Conservation (phyloP, 2,329 filamentous ascomycete genomes). For the Aspergillus quadrilineatus region DNA sequence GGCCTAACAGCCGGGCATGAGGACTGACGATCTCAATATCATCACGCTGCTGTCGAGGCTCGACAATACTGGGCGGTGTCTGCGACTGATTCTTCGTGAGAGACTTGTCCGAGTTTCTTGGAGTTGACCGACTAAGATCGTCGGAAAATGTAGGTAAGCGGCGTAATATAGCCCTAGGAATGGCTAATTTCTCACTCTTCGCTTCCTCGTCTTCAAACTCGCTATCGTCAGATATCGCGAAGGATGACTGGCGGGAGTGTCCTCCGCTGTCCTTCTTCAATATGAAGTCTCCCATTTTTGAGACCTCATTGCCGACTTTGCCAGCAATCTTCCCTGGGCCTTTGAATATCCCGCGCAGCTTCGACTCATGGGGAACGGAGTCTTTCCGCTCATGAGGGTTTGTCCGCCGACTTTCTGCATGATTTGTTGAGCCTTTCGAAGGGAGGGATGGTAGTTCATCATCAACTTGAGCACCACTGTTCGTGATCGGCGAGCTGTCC, state of each 20-base stretch:
- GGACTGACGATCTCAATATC: constrained; percentile 28
- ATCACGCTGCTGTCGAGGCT: constrained; percentile 41
- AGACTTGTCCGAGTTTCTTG: constrained; percentile 35
- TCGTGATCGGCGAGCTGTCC: constrained; percentile 15
- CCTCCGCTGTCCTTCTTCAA: constrained; percentile 56
- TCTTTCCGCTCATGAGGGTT: constrained; percentile 30
- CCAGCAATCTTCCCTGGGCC: constrained; percentile 68
- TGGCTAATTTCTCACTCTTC: constrained; percentile 30
- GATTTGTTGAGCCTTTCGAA: constrained; percentile 25
- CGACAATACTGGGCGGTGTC: constrained; percentile 55
- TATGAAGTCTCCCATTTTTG: constrained; percentile 61
- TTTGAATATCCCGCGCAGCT: constrained; percentile 74
- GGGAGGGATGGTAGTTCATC: constrained; percentile 32
- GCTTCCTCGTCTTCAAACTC: constrained; percentile 48
- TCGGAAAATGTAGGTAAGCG: constrained; percentile 38
- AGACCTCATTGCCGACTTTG: constrained; percentile 65
- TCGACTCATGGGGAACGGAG: constrained; percentile 50
- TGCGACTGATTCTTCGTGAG: constrained; percentile 42
- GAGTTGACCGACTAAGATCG: constrained; percentile 32
- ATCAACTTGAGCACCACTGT: constrained; percentile 17
- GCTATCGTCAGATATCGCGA: constrained; percentile 49
- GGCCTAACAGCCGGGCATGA: constrained; percentile 11
- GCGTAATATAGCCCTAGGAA: constrained; percentile 29
- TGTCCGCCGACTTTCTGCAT: constrained; percentile 25
- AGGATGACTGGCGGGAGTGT: constrained; percentile 44